Evolutionary conservation across 2,329 filamentous ascomycete species (phyloP).

Genomic region (Nigrospora sphaerica): DNA sequence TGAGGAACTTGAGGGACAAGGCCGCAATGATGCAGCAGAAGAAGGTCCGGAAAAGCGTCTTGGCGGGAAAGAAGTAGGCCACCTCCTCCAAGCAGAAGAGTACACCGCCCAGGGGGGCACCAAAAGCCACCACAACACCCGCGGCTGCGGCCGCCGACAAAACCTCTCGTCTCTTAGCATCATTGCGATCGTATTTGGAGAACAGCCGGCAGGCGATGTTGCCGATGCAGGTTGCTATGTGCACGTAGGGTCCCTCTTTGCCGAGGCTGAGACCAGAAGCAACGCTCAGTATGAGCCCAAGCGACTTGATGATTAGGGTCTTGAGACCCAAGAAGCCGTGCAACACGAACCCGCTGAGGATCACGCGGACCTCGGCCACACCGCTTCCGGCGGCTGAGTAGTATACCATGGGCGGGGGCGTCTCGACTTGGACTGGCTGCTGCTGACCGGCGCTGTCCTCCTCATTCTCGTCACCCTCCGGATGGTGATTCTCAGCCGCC

Average conservation of each 20-base stretch:
- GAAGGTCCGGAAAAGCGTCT: conserved; percentile 94
- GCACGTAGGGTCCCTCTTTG: conserved; percentile 94
- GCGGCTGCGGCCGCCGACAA: conserved; percentile 89
- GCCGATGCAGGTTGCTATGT: conserved; percentile 90
- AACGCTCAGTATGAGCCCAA: conserved; percentile 79
- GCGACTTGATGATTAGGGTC: conserved; percentile 78
- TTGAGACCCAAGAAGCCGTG: conserved; percentile 90
- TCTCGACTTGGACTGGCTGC: conserved; percentile 10
- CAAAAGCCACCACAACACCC: conserved; percentile 90
- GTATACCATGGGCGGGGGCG: conserved; percentile 72
- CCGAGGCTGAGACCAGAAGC: conserved; percentile 89
- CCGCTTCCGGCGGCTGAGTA: conserved; percentile 95
- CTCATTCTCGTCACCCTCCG: conserved; percentile 31
- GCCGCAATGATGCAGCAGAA: conserved; percentile 96
- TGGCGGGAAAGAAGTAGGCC: conserved; percentile 93
- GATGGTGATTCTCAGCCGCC: conserved; percentile 50
- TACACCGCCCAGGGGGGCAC: conserved; percentile 79
- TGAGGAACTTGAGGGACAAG: conserved; percentile 85
- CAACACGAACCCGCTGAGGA: conserved; percentile 93
- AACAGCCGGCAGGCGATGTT: conserved; percentile 96
- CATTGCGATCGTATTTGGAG: conserved; percentile 86
- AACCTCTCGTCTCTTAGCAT: conserved; percentile 88
- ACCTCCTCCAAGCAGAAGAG: conserved; percentile 94
- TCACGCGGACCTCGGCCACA: conserved; percentile 94
- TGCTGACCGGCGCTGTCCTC: conserved; percentile 36